Base-by-base conservation (phyloP, 805 yeast species). In the Monosporozyma yasuniensis region DNA sequence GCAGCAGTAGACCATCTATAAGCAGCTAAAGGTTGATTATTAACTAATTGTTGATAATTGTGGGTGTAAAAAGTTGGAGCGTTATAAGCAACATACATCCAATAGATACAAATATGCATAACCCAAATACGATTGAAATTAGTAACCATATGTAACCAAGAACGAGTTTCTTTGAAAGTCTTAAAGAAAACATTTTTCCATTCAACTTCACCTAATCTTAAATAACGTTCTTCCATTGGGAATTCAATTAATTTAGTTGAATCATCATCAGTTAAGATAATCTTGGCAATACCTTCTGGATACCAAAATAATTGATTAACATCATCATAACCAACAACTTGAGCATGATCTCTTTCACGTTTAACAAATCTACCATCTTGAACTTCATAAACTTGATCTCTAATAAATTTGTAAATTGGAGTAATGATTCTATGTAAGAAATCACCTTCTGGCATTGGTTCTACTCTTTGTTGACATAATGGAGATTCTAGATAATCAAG, bases 231-330 rank as follows among this genome's bases (percentile, higher is more conserved):
- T 61, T 81, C 87, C 51, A 81, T 79, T 35, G 96, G 95, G 61
- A 90, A 72, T 61, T 93, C 98, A 47, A 90, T 87, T 60, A 93
- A 75, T 67, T 96, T 83, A 18, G 96, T 76, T 66, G 85, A 91
- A 66, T 93, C 98, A 66, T 85, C 93, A 66, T 93, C 98, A 11
- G 46, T 51, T 61, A 91, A 79, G 47, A 84, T 79, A 61, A 93
- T 90, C 71, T 93, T 84, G 52, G 95, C 83, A 57, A 93, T 86
- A 77, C 99, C 99, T 73, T 95, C 98, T 45, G 98, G 97, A 72
- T 95, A 93, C 99, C 99, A 93, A 73, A 95, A 93, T 61, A 93
- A 78, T 76, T 93, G 99, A 71, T 93, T 93, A 53, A 93, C 95
- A 75, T 93, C 99, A 74, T 93, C 99, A 69, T 93, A 93, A 69